A percentile compares a stretch with the other conserved stretches of the same genome.
These are phyloP conservation scores for Xylaria longipes DNA, from an alignment of 495 filamentous ascomycete genomes.

Conservation along the genomic window DNA sequence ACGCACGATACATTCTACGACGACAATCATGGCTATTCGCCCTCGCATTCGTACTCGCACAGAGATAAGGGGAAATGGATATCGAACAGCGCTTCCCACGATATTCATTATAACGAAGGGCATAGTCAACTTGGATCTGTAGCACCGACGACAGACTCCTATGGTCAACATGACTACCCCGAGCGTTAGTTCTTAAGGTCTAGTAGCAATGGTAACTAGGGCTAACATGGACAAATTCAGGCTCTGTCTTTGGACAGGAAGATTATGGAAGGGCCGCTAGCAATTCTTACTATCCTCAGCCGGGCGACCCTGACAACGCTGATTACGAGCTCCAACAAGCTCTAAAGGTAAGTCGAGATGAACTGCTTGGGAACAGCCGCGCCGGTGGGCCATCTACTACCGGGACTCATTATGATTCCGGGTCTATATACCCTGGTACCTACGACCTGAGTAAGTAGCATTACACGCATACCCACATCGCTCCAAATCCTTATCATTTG, in stretches of 20 bases:
- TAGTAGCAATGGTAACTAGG: neutral
- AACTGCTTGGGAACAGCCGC: slow-evolving; percentile 14
- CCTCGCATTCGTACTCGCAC: slow-evolving; percentile 29
- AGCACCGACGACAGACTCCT: slow-evolving; percentile 15
- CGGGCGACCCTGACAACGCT: slow-evolving; percentile 9
- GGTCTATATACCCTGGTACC: slow-evolving; percentile 19
- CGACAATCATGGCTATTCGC: slow-evolving; percentile 29
- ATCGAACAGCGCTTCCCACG: slow-evolving; percentile 20
- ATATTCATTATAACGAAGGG: slow-evolving; percentile 24
- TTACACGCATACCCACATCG: neutral
- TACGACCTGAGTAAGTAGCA: slow-evolving; percentile 17
- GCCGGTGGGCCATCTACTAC: slow-evolving; percentile 15
- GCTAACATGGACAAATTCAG: slow-evolving; percentile 16
- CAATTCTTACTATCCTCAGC: slow-evolving; percentile 9
- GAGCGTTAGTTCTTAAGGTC: slow-evolving; percentile 27
- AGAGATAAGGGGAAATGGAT: slow-evolving; percentile 37
- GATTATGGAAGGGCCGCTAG: neutral
- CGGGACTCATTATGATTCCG: slow-evolving; percentile 5
- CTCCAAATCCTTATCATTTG: neutral
- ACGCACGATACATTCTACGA: slow-evolving; percentile 32
- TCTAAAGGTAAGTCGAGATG: slow-evolving; percentile 21
- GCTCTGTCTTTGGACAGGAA: neutral
- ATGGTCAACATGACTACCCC: slow-evolving; percentile 26
- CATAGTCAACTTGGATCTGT: neutral
- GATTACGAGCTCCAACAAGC: slow-evolving; percentile 28